These are phyloP conservation scores for Monilinia laxa DNA, from an alignment of 2,329 filamentous ascomycete genomes.

Conservation along the genomic window DNA sequence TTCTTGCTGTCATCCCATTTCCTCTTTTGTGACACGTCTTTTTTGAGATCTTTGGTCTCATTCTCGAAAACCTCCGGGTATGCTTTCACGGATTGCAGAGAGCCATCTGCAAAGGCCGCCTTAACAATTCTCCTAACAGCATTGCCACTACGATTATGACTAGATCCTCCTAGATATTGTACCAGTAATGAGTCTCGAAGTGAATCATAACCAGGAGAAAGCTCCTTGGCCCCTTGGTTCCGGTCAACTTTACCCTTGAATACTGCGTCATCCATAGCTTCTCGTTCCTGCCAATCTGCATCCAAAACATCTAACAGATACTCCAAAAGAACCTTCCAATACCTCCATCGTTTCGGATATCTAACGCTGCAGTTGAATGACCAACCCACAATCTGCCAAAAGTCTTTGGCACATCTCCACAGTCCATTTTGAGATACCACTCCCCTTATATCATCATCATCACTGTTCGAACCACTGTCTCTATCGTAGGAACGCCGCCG, in stretches of 20 bases:
- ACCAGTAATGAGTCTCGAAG: slow-evolving; percentile 59
- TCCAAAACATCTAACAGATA: slow-evolving; percentile 78
- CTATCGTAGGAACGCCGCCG: slow-evolving; percentile 41
- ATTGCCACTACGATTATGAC: slow-evolving; percentile 24
- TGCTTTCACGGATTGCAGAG: slow-evolving; percentile 50
- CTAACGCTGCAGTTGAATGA: slow-evolving; percentile 83
- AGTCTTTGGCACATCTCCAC: slow-evolving; percentile 76
- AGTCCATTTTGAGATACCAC: slow-evolving; percentile 65
- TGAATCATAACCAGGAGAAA: slow-evolving; percentile 36
- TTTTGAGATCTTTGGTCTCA: slow-evolving; percentile 54
- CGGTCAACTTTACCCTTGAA: slow-evolving; percentile 31
- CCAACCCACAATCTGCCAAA: slow-evolving; percentile 90
- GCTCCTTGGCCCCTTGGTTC: slow-evolving; percentile 33
- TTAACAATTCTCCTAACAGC: slow-evolving; percentile 53
- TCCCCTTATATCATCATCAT: slow-evolving; percentile 52
- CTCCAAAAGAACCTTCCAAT: slow-evolving; percentile 78
- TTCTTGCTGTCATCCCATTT: slow-evolving; percentile 44
- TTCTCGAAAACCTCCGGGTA: slow-evolving; percentile 68
- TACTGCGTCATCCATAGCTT: slow-evolving; percentile 46
- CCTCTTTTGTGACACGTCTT: slow-evolving; percentile 48
- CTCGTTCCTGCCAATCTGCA: slow-evolving; percentile 62
- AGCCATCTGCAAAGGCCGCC: slow-evolving; percentile 67
- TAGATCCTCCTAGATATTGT: slow-evolving; percentile 46
- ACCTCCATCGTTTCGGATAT: slow-evolving; percentile 72
- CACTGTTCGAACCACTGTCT: slow-evolving; percentile 45